These are phyloP conservation scores for Gentiana dahurica DNA, from an alignment of 257 asterid species.

Conservation along the genomic window DNA sequence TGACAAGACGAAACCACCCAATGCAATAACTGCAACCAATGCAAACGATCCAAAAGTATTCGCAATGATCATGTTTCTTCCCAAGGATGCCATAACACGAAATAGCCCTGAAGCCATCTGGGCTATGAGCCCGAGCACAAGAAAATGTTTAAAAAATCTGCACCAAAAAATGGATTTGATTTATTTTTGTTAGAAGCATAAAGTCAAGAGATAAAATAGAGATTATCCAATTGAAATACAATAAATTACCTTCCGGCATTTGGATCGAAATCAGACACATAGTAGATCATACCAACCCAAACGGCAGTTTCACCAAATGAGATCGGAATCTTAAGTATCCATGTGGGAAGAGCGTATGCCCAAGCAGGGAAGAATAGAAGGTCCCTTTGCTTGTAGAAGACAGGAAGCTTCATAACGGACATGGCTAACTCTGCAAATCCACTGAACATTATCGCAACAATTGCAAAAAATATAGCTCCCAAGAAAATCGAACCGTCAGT, in stretches of 20 bases:
- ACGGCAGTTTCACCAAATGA: slow-evolving; percentile 62
- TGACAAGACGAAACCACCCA: slow-evolving; percentile 86
- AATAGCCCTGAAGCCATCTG: slow-evolving; percentile 92
- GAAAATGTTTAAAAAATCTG: slow-evolving; percentile 64
- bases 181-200: too few relatives aligned
- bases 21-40: slow-evolving; percentile 67
- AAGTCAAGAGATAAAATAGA: too few relatives aligned
- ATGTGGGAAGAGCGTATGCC: slow-evolving; percentile 77
- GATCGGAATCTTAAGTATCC: slow-evolving; percentile 72
- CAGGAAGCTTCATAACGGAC: slow-evolving; percentile 76
- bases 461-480: slow-evolving; percentile 76
- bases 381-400: slow-evolving; percentile 86
- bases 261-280: slow-evolving; percentile 84
- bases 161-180: neutral
- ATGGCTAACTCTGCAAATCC: slow-evolving; percentile 82
- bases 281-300: slow-evolving; percentile 80
- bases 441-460: slow-evolving; percentile 76
- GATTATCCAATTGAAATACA: neutral
- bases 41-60: slow-evolving; percentile 80
- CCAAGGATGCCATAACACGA: slow-evolving; percentile 77
- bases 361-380: slow-evolving; percentile 78
- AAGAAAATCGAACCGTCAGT: slow-evolving; percentile 71
- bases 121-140: slow-evolving; percentile 58
- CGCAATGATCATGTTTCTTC: slow-evolving; percentile 77
- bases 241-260: slow-evolving; percentile 45